phyloP scores from a whole-genome alignment of 805 yeast species.

The Monosporozyma yasuniensis region DNA sequence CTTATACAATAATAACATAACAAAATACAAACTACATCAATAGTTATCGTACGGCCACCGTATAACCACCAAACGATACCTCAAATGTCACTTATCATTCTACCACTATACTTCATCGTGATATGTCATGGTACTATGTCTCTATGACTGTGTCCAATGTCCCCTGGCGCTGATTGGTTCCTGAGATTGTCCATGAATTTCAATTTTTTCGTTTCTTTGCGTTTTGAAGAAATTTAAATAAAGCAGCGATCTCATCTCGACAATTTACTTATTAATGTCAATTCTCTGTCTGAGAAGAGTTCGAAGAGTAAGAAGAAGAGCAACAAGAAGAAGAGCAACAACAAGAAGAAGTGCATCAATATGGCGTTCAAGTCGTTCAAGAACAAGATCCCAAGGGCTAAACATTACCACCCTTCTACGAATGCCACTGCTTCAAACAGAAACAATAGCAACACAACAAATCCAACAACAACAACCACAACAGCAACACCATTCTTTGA shows the following conservation, averaged over 20 bases:
- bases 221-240: background rate
- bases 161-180: background rate
- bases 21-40: too few species aligned
- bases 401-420: background rate
- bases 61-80: background rate
- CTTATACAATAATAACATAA: background rate
- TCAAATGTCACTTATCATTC: background rate
- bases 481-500: slow-evolving; percentile 32
- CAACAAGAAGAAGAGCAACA: background rate
- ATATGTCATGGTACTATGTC: background rate
- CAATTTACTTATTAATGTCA: too few species aligned
- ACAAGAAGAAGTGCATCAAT: slow-evolving; percentile 2
- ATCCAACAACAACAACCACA: background rate
- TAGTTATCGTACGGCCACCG: background rate
- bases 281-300: too few species aligned
- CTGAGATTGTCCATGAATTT: background rate
- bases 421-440: background rate
- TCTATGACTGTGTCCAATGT: background rate
- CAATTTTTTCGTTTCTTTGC: too few species aligned
- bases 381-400: slow-evolving; percentile 22
- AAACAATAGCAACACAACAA: background rate
- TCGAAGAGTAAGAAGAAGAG: too few species aligned
- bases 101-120: background rate
- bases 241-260: background rate
- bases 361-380: slow-evolving; percentile 37